These are phyloP conservation scores for Adansonia grandidieri DNA, from an alignment of 441 rosid species.

Conservation along the genomic window DNA sequence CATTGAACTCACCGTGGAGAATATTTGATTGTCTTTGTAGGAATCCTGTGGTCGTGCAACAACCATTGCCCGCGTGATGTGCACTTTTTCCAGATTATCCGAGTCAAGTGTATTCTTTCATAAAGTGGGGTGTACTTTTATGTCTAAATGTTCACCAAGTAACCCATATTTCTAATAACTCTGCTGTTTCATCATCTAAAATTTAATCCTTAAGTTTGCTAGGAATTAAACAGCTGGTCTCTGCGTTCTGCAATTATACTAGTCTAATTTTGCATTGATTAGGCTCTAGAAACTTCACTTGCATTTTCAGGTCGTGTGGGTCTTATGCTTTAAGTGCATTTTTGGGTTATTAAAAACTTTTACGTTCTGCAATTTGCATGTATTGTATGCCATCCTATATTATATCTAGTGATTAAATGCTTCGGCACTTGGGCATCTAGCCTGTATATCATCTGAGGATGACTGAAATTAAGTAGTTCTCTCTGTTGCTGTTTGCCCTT, in stretches of 20 bases:
- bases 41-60: neutral
- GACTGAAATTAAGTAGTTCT: neutral
- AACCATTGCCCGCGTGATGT: neutral
- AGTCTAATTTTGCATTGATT: neutral
- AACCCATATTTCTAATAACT: neutral
- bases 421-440: neutral
- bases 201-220: neutral
- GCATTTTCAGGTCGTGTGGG: neutral
- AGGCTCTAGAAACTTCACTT: neutral
- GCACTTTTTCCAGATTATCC: neutral
- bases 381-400: neutral
- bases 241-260: neutral
- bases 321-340: neutral
- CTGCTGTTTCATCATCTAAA: constrained; percentile 10
- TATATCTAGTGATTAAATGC: neutral
- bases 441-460: neutral
- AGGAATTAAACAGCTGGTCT: neutral
- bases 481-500: neutral
- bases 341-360: too few relatives aligned
- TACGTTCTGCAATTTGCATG: neutral
- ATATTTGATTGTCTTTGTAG: neutral
- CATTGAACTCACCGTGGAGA: neutral
- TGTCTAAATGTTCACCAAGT: constrained; percentile 6
- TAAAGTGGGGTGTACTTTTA: neutral
- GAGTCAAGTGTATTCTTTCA: neutral